Percentiles rank a stretch among this genome's conserved stretches.
Evolutionary conservation across 2,329 filamentous ascomycete genomes (phyloP).

Genomic region (Mariannaea sp.): DNA sequence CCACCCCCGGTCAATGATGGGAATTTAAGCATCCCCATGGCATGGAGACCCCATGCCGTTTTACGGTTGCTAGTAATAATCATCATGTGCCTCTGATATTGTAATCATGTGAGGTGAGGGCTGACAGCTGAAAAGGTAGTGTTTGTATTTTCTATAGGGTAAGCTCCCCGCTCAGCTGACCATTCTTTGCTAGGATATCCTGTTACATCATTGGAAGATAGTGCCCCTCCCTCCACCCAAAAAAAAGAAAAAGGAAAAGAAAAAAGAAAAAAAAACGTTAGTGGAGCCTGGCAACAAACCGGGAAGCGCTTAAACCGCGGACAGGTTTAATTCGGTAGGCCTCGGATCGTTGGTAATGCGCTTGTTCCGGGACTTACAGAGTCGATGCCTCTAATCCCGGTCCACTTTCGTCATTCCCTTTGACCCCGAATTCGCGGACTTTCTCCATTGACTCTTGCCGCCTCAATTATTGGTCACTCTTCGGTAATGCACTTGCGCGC

Average conservation of each 20-base stretch:
- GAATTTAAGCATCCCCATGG: too few relatives aligned
- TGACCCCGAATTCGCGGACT: slow-evolving; percentile 34
- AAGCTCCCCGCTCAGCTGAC: background rate
- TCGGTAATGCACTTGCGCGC: slow-evolving; percentile 17
- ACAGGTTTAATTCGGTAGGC: slow-evolving; percentile 26
- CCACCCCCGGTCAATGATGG: too few relatives aligned
- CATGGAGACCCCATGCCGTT: too few relatives aligned
- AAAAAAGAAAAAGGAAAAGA: too few relatives aligned
- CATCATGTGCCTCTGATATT: too few relatives aligned
- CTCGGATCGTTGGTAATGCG: slow-evolving; percentile 23
- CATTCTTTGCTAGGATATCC: slow-evolving; percentile 6
- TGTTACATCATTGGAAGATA: too few relatives aligned
- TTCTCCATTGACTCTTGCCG: slow-evolving; percentile 25
- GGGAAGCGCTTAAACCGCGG: slow-evolving; percentile 32
- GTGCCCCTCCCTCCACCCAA: too few relatives aligned
- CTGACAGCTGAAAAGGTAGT: background rate
- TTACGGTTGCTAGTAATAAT: too few relatives aligned
- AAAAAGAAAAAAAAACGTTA: slow-evolving; percentile 25
- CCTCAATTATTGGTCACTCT: slow-evolving; percentile 10
- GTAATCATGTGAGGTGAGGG: background rate
- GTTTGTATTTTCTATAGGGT: slow-evolving; percentile 28
- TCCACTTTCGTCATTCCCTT: slow-evolving; percentile 34
- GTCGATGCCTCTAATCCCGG: slow-evolving; percentile 37
- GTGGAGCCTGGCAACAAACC: slow-evolving; percentile 19
- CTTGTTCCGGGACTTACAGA: slow-evolving; percentile 31